Base-by-base conservation (phyloP, 768 basidiomycete species). In the Tylopilus sp. region DNA sequence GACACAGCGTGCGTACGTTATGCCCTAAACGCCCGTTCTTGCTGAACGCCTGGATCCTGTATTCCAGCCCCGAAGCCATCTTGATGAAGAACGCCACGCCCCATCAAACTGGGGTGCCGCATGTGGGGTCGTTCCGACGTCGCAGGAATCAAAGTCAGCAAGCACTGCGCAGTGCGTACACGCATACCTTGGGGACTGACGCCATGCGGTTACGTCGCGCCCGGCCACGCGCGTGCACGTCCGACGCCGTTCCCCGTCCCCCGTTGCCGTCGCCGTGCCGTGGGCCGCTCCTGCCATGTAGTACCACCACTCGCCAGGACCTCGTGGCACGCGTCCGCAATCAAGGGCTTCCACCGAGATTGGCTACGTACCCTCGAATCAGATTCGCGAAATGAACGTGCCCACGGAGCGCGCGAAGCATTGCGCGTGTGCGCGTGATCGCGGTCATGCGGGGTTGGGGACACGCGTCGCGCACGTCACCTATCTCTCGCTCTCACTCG, bases 321-420 rank as follows among this genome's bases (percentile, higher is more conserved):
- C 52, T 48, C 48, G 48, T 50, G 58, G 57, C 21, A 29, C 25
- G 14, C 30, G 44, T 42, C 36, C 12, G 14, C 42, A 25, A 10
- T 8, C 3, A n/a, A 57, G 40, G 33, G 48, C 43, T 14, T 7
- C 22, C 52, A 30, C 59, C 54, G 22, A 64, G 63, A 65, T 64
- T 62, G 60, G 53, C 48, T 56, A 49, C 22, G 31, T 40, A 45
- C 60, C 63, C 57, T 59, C 49, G 55, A 65, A 56, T 64, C 53
- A 29, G 58, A 63, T 64, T 55, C 53, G 51, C 61, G 63, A 54
- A 50, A 54, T 61, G 61, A 65, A 53, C 53, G 55, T 59, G 54
- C 38, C n/a, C 52, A 33, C 51, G n/a, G 36, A 37, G 19, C 19
- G 8, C 19, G 6, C 38, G 38, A 25, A 41, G 22, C 14, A 17